Evolutionary conservation across 495 filamentous ascomycete genomes (phyloP).

Genomic region (Podospora bellae-mahoneyi): DNA sequence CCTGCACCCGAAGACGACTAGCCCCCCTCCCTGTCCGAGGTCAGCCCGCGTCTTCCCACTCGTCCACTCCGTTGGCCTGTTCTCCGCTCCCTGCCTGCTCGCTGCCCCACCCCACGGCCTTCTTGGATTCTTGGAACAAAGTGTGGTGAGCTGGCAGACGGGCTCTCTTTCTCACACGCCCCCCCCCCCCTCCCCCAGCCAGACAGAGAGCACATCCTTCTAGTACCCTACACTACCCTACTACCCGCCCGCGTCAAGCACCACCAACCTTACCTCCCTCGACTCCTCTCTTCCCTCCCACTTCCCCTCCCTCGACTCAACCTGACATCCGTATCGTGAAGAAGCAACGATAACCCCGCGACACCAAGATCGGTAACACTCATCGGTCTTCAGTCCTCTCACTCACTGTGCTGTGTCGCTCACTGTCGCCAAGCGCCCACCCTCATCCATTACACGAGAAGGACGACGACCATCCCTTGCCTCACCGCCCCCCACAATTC

Average conservation of each 20-base stretch:
- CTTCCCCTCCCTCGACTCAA: slow-evolving; percentile 11
- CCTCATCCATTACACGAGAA: neutral
- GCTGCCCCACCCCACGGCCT: slow-evolving; percentile 26
- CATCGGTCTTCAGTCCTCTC: neutral
- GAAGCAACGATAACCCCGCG: neutral
- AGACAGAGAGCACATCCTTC: slow-evolving; percentile 6
- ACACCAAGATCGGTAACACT: no score
- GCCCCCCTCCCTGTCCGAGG: slow-evolving; percentile 31
- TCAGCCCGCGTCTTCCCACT: slow-evolving; percentile 24
- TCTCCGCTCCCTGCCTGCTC: slow-evolving; percentile 23
- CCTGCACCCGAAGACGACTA: slow-evolving; percentile 25
- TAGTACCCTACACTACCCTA: slow-evolving; percentile 9
- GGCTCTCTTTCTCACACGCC: neutral
- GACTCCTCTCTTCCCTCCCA: slow-evolving; percentile 12
- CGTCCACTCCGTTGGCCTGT: slow-evolving; percentile 29
- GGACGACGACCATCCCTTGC: slow-evolving; percentile 14
- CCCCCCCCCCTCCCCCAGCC: slow-evolving; percentile 12
- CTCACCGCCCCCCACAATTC: slow-evolving; percentile 27
- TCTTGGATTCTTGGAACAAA: slow-evolving; percentile 37
- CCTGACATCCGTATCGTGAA: slow-evolving; percentile 5
- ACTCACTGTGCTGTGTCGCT: no score
- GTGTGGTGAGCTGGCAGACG: slow-evolving; percentile 34
- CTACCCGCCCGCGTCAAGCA: neutral
- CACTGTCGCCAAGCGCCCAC: neutral
- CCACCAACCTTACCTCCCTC: slow-evolving; percentile 3